Base-by-base conservation (phyloP, 208 protist genomes). In the Trypanosoma mega region DNA sequence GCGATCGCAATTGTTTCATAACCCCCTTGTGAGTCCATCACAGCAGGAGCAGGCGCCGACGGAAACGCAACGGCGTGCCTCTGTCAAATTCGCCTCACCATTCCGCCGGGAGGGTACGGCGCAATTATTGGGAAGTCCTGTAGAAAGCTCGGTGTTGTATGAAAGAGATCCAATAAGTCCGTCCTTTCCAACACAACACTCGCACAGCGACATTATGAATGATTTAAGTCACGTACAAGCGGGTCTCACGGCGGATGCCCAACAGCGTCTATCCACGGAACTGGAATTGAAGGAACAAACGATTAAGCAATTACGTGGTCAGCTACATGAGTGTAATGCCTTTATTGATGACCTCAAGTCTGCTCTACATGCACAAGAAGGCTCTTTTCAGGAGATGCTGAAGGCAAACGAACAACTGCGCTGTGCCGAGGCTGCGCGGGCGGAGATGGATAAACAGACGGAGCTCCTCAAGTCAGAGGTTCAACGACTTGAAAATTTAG, bases 301-400 rank as follows among this genome's bases (percentile, higher is more conserved):
- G 20, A 49, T 62, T 37, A 27, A 20, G 41, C 31, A 29, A 18
- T 43, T 68, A n/a, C 24, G 9, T 7, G 26, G 24, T 33, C 41
- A 68, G 24, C 20, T 68, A 1, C 36, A 68, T 9, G 47, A 68
- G 23, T 48, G 52, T 20, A 68, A 62, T 39, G 63, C 63, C 16
- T 62, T 68, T 48, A 68, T 68, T 24, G 52, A 60, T 45, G 63
- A 68, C 41, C 31, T 68, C 6, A 60, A 68, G 43, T 27, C 55
- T 9, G 52, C 63, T n/a, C 30, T 68, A 1, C 50, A 51, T 27
- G 58, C 63, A 30, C 50, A 68, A 20, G 63, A 68, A 50, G 21
- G 29, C 27, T 34, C 49, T 16, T 68, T 68, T 49, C 55, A 60
- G 44, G 68, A 78, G 36, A 59, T 76, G 56, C 50, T 85, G 9